These are phyloP conservation scores for Dryas drummondii DNA, from an alignment of 306 rosid genomes.

Conservation along the genomic window DNA sequence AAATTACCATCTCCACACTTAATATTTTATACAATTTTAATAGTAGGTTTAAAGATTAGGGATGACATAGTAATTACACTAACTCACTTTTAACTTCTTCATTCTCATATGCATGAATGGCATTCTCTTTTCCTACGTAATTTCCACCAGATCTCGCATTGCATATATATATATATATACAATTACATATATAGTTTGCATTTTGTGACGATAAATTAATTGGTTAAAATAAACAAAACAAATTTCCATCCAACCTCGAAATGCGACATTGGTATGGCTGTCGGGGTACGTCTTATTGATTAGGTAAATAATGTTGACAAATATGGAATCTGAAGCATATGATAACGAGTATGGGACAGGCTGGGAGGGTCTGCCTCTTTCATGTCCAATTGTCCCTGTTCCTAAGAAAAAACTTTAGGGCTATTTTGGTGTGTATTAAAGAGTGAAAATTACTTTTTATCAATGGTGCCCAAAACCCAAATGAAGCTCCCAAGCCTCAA, in stretches of 20 bases:
- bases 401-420: not conserved
- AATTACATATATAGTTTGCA: too few relatives aligned
- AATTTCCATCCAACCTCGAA: constrained; percentile 36
- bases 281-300: constrained; percentile 45
- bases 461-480: not conserved
- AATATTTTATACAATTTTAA: too few relatives aligned
- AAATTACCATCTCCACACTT: too few relatives aligned
- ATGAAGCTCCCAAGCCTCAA: constrained; percentile 1
- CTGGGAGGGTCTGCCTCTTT: constrained; percentile 51
- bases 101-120: too few relatives aligned
- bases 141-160: too few relatives aligned
- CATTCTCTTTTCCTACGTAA: too few relatives aligned
- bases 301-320: constrained; percentile 45
- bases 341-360: constrained; percentile 46
- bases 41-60: too few relatives aligned
- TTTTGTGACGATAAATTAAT: not conserved
- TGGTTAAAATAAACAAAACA: not conserved
- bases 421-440: not conserved
- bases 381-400: constrained; percentile 26
- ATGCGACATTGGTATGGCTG: constrained; percentile 56
- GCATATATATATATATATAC: too few relatives aligned
- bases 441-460: not conserved
- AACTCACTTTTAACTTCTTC: too few relatives aligned
- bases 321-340: constrained; percentile 43
- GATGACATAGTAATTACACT: too few relatives aligned